These are phyloP conservation scores for Xylariaceae sp. DNA, from an alignment of 2,329 filamentous ascomycete genomes.

Conservation along the genomic window DNA sequence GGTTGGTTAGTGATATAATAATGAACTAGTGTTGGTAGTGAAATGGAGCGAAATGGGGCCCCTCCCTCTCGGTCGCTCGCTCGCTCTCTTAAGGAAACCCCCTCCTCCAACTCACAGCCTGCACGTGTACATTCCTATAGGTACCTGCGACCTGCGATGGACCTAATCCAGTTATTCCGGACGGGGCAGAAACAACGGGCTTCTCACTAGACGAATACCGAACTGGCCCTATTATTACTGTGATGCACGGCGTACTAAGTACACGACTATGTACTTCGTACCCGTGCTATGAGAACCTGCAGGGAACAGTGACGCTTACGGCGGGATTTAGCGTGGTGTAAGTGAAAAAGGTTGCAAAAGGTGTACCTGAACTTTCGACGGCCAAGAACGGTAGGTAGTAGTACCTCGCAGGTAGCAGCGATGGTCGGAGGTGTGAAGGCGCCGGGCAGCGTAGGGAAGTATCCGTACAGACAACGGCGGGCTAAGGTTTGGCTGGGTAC, in stretches of 20 bases:
- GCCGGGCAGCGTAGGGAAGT: neutral
- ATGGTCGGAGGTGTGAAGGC: neutral
- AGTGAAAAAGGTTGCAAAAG: neutral
- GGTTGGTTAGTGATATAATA: neutral
- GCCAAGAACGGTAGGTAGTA: neutral
- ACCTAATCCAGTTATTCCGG: too few species aligned
- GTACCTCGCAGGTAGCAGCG: too few species aligned
- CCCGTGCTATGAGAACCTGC: neutral
- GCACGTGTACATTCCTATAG: neutral
- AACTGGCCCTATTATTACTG: neutral
- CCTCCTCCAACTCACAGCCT: neutral
- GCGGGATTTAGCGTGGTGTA: constrained; percentile 8
- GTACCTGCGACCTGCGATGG: neutral
- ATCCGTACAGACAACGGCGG: too few species aligned
- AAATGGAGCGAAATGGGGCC: neutral
- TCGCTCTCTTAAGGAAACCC: neutral
- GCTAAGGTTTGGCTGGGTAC: too few species aligned
- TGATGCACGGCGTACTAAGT: constrained; percentile 16
- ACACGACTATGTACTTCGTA: too few species aligned
- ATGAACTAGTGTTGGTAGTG: neutral
- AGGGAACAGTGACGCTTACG: constrained; percentile 16
- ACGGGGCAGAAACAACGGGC: constrained; percentile 7
- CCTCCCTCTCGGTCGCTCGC: neutral
- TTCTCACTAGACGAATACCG: constrained; percentile 1
- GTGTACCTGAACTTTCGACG: neutral